Base-by-base conservation (phyloP, 345 rosid genomes). In the Triadica sebifera region DNA sequence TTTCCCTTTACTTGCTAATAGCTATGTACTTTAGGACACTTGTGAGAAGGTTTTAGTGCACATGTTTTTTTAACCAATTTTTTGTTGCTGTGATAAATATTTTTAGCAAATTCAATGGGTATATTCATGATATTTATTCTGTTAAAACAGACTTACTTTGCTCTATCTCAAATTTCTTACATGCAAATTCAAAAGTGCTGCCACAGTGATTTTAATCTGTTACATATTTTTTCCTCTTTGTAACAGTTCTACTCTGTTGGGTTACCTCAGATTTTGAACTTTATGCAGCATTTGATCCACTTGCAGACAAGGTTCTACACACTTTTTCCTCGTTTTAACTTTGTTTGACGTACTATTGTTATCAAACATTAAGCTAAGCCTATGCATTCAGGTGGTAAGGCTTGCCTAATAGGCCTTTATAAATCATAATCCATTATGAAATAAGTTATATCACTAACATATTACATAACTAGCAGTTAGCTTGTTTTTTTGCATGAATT, bases 261-360 rank as follows among this genome's bases (percentile, higher is more conserved):
- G 91, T 90, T 61, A 93, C 99, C 13, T 96, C 85, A 70, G 98
- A 93, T 85, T 93, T 96, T 79, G 99, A 96, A 80, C 93, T 93
- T 72, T 96, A 96, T 76, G 97, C 97, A 25, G 93, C 99, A 65
- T 93, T 96, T 65, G 99, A 96, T 88, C 99, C 99, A 20, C 93
- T 93, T 61, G 97, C 97, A 63, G 97, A 93, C 81, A 96, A 93
- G 97, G 99, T 93, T 69, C 45, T 74, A 0, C 63, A 63, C 20
- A 12, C 8, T 38, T 49, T 64, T 64, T 20, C 8, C 15, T 69
- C 7, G 0, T 11, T 55, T 43, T 43, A 10, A 43, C 8, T 43
- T 43, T 43, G 47, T 43, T 43, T 7, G 45, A n/a, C n/a, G n/a
- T n/a, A n/a, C 45, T 4, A 1, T 6, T 7, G 8, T 43, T 43